These are phyloP conservation scores for Stenogyne calaminthoides DNA, from an alignment of 305 asterid genomes.

Conservation along the genomic window DNA sequence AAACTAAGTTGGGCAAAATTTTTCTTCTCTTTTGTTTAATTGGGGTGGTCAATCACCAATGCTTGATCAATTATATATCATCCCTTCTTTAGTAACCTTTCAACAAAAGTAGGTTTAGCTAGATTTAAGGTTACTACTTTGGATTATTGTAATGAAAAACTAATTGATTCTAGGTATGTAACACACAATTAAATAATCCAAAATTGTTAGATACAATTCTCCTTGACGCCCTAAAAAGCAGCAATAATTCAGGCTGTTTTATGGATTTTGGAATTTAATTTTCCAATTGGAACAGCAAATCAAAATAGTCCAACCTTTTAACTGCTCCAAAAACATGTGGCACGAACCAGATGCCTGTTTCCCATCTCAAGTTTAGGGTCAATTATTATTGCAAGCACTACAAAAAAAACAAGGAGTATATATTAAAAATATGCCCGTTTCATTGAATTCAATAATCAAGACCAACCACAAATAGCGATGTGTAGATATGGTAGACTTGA, in stretches of 20 bases:
- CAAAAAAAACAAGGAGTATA: background rate
- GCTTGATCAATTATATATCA: background rate
- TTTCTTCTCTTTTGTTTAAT: background rate
- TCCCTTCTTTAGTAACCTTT: slow-evolving; percentile 7
- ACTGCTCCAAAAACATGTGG: background rate
- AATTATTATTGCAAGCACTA: background rate
- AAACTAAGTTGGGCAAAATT: background rate
- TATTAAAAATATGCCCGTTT: background rate
- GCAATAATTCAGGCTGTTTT: slow-evolving; percentile 25
- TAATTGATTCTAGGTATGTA: background rate
- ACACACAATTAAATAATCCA: slow-evolving; percentile 21
- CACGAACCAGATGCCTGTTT: slow-evolving; percentile 1
- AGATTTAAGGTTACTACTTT: slow-evolving; percentile 16
- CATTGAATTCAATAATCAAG: background rate
- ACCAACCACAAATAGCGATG: background rate
- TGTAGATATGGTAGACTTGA: background rate
- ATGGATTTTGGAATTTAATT: background rate
- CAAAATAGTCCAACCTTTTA: slow-evolving; percentile 7
- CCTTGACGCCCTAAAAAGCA: slow-evolving; percentile 28
- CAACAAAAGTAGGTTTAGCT: slow-evolving; percentile 3
- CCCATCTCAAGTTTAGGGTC: background rate
- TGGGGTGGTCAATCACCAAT: background rate
- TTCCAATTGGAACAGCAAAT: slow-evolving; percentile 20
- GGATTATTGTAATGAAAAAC: background rate
- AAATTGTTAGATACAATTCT: slow-evolving; percentile 27